Base-by-base conservation (phyloP, 2,329 filamentous ascomycete genomes). In the Periglandula ipomoeae region DNA sequence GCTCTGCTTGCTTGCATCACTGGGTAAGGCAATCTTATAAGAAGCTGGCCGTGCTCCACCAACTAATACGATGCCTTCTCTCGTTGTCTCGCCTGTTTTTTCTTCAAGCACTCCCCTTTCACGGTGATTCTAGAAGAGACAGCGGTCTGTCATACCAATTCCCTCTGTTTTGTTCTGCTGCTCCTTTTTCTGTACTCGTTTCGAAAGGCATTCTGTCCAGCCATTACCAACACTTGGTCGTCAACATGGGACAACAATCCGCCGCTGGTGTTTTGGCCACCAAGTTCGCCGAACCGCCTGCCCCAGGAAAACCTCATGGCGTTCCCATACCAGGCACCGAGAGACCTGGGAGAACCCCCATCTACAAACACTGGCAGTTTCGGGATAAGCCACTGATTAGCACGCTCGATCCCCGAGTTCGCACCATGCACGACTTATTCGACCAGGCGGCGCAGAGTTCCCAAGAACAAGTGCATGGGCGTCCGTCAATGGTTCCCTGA, bases 291-390 rank as follows among this genome's bases (percentile, higher is more conserved):
- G 62, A 70, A 50, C 75, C 79, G n/a, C 87, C 89, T 42, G 82
- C 87, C 4, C 78, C 83, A 8, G 89, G 89, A 54, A 71, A 79
- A 42, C 87, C 89, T 1, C 91, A 93, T 63, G 85, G 84, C 40
- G 72, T 95, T 10, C 71, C 88, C 8, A 59, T 98, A 17, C 84
- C 88, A 1, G 85, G 85, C 53, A 84, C 84, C 42, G 80, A 86
- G 66, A 72, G 75, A 52, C 81, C 86, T 44, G 86, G 83, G 51
- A 82, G 89, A 56, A 85, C 78, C 43, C 70, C 80, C 42, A 70
- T 94, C 54, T 97, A 97, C 69, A 81, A 93, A 52, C 85, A 95
- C 67, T 94, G 84, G 81, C 79, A 79, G 54, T 83, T 84, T 61
- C 75, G 76, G 50, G 83, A 94, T 67, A 79, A 78, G 50, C 78